Conservation (phyloP, 495 filamentous ascomycete species). For the Penicillium canescens region DNA sequence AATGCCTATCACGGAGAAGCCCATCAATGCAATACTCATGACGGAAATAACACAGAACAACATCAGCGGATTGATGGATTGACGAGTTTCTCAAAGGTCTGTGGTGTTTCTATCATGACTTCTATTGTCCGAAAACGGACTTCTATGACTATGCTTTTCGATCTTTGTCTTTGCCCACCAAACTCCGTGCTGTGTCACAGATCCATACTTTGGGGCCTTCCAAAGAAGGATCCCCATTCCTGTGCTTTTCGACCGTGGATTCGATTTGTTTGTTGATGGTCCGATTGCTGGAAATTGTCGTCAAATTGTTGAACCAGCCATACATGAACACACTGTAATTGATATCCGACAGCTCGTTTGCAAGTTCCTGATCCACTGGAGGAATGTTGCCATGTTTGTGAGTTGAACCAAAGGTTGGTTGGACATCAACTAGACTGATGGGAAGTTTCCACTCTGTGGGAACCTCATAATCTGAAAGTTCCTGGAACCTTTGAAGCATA, state of each 20-base stretch:
- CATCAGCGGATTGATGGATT: not conserved
- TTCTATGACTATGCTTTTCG: constrained; percentile 31
- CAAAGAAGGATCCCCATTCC: constrained; percentile 37
- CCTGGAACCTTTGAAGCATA: constrained; percentile 43
- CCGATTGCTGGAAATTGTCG: constrained; percentile 68
- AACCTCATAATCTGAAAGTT: constrained; percentile 51
- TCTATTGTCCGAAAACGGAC: not conserved
- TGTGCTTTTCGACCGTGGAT: constrained; percentile 43
- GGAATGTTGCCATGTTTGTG: constrained; percentile 34
- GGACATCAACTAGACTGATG: constrained; percentile 45
- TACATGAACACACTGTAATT: constrained; percentile 69
- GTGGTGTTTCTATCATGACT: not conserved
- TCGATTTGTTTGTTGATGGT: constrained; percentile 65
- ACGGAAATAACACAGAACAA: not conserved
- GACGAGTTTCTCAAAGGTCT: not conserved
- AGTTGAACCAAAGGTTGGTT: constrained; percentile 28
- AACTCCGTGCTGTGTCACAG: constrained; percentile 62
- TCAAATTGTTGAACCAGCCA: constrained; percentile 60
- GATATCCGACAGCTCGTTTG: constrained; percentile 54
- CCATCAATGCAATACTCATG: not conserved
- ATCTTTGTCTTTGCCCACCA: constrained; percentile 63
- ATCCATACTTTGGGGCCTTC: constrained; percentile 62
- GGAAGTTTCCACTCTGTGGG: constrained; percentile 53
- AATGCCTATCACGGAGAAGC: not conserved
- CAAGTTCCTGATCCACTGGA: constrained; percentile 38